These are phyloP conservation scores for Lycium barbarum DNA, from an alignment of 257 asterid genomes.

Conservation along the genomic window DNA sequence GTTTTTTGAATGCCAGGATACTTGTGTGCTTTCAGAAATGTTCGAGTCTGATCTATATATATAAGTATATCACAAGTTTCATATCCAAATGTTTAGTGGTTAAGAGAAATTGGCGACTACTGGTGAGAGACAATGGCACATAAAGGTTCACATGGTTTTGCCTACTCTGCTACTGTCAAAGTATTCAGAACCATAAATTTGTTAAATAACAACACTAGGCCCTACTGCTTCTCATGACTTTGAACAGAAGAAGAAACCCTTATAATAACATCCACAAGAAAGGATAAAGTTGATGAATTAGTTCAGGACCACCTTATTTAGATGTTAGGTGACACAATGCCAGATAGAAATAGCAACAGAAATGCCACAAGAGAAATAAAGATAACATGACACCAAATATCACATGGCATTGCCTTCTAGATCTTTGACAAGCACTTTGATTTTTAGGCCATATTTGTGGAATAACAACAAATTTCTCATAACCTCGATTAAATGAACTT, in stretches of 20 bases:
- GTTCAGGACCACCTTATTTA: background rate
- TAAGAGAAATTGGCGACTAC: background rate
- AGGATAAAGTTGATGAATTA: background rate
- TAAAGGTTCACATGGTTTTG: constrained; percentile 20
- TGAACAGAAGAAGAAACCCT: background rate
- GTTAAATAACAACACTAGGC: background rate
- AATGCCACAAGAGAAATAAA: background rate
- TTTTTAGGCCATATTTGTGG: background rate
- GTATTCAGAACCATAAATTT: background rate
- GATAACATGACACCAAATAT: background rate
- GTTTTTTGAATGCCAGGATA: background rate
- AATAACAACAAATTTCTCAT: background rate
- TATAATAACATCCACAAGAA: background rate
- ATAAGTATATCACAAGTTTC: background rate
- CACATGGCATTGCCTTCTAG: background rate
- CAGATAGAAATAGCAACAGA: constrained; percentile 5
- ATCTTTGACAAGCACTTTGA: background rate
- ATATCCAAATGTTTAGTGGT: background rate
- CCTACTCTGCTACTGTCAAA: constrained; percentile 4
- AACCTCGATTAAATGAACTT: too few species aligned
- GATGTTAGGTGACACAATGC: background rate
- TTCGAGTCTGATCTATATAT: background rate
- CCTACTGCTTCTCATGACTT: background rate
- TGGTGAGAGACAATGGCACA: constrained; percentile 7
- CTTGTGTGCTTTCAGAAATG: constrained; percentile 8